These are phyloP conservation scores for Homolaphlyctis polyrhiza DNA, from an alignment of 371 early-diverging fungal species.

Conservation along the genomic window DNA sequence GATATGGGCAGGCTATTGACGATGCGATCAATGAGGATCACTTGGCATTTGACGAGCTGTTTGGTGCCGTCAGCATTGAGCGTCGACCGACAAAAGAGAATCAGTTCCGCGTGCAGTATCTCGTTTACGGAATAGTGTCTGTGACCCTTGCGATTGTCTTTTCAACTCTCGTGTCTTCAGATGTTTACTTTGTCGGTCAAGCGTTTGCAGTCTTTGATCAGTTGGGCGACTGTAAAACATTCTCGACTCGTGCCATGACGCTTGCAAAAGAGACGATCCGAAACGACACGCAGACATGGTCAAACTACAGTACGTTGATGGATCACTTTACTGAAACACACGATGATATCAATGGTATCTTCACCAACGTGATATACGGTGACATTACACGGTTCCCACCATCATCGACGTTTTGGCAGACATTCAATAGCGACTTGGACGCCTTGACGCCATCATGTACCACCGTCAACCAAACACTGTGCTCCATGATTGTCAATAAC, in stretches of 20 bases:
- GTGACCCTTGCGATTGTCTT: background rate
- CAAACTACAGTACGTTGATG: background rate
- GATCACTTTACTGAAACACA: background rate
- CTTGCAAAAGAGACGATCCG: background rate
- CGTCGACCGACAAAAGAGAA: background rate
- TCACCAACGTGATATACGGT: background rate
- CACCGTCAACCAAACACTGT: background rate
- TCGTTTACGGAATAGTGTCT: background rate
- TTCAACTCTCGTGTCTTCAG: background rate
- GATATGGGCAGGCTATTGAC: background rate
- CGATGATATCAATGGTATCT: background rate
- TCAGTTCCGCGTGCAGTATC: background rate
- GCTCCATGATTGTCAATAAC: background rate
- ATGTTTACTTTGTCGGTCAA: background rate
- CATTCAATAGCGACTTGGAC: background rate
- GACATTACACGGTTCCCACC: background rate
- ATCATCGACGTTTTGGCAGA: background rate
- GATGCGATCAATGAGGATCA: background rate
- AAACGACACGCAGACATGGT: background rate
- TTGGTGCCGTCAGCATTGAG: background rate
- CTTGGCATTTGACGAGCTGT: background rate
- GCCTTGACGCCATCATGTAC: background rate
- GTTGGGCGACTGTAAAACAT: slow-evolving; percentile 2
- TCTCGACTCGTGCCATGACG: background rate
- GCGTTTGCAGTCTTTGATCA: background rate